Base-by-base conservation (phyloP, 495 filamentous ascomycete genomes). In the Xylaria cubensis region DNA sequence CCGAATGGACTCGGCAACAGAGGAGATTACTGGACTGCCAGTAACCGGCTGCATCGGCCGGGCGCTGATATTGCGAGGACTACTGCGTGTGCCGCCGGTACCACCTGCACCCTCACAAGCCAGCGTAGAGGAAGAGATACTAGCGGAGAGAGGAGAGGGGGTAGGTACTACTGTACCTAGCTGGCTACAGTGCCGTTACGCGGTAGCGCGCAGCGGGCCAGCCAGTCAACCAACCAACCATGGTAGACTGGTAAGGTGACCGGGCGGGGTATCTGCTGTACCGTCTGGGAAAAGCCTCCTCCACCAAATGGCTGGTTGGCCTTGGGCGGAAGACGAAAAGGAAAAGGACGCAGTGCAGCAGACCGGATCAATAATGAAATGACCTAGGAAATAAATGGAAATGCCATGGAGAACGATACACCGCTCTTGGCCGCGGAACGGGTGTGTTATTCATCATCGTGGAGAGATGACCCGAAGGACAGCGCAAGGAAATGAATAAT, bases 221-320 rank as follows among this genome's bases (percentile, higher is more conserved):
- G 29, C 41, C 26, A 62, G n/a, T 12, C 51, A 44, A 39, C 53
- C 67, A 62, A 24, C 67, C 67, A 70, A 70, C 56, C 55, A 70
- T 26, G 8, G 56, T 39, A 42, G 67, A 26, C 67, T 61, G 51
- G 21, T 12, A 56, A 67, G 48, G 65, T 62, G 44, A 70, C 56
- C 42, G 56, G 67, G 67, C 67, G 67, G 67, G 67, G 67, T 63
- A 69, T 34, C 67, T 59, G 50, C 53, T n/a, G 67, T 59, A 69
- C 67, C 51, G 41, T 61, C 39, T 70, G 53, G 67, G 56, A 55
- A 56, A 67, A 64, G 67, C 67, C 55, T 70, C 50, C 67, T 61
- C 67, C 41, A 62, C 67, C 56, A 42, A 70, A 41, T 9, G 41
- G 24, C 44, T 41, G 53, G 36, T 32, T 32, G 59, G 59, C 32